Evolutionary conservation across 2,329 filamentous ascomycete species (phyloP).

Genomic region (Uncinocarpus reesii): DNA sequence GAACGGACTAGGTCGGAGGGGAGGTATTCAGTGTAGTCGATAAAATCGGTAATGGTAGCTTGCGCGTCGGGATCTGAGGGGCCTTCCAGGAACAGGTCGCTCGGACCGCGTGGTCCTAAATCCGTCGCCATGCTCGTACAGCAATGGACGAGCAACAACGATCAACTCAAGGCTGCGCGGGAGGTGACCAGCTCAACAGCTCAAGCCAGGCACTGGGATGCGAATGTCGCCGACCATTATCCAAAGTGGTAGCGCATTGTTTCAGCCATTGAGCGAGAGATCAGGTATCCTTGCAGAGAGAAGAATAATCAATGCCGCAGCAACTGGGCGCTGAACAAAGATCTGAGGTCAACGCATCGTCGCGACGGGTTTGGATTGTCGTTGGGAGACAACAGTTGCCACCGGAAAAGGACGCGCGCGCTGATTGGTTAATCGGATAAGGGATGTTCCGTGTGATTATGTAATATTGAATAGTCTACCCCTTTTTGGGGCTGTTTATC

Average conservation of each 20-base stretch:
- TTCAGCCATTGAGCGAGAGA: no score
- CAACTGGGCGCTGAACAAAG: neutral
- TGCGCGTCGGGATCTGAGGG: conserved; percentile 54
- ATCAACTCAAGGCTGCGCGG: neutral
- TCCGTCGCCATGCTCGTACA: conserved; percentile 31
- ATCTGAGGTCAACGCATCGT: neutral
- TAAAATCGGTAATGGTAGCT: conserved; percentile 56
- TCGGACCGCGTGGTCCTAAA: conserved; percentile 29
- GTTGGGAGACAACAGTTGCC: neutral
- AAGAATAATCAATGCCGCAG: no score
- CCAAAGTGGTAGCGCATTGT: neutral
- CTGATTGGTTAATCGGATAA: conserved; percentile 5
- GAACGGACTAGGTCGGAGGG: conserved; percentile 55
- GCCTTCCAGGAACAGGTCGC: conserved; percentile 37
- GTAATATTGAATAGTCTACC: neutral
- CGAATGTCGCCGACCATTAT: conserved; percentile 2
- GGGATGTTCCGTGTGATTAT: neutral
- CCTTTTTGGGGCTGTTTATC: neutral
- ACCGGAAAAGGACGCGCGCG: neutral
- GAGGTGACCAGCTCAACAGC: neutral
- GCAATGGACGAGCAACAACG: neutral
- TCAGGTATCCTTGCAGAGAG: no score
- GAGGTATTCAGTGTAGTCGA: conserved; percentile 60
- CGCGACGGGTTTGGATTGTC: neutral
- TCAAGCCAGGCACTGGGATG: neutral